These are phyloP conservation scores for Geum urbanum DNA, from an alignment of 306 rosid species.

Conservation along the genomic window DNA sequence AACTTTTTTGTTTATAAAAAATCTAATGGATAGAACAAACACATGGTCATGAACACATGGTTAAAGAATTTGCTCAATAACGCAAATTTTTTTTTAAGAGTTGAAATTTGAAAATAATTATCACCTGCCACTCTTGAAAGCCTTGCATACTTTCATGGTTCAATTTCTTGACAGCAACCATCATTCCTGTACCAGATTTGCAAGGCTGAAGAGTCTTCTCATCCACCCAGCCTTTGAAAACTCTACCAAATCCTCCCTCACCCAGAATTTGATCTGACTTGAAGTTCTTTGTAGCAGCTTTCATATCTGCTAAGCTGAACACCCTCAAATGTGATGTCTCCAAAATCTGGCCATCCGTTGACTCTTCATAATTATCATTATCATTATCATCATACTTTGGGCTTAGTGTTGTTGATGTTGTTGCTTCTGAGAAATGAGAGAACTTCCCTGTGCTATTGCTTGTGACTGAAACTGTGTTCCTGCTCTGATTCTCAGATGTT, in stretches of 20 bases:
- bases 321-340: slow-evolving; percentile 53
- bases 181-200: slow-evolving; percentile 49
- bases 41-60: background rate
- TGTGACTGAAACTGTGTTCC: slow-evolving; percentile 35
- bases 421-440: slow-evolving; percentile 57
- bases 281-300: slow-evolving; percentile 56
- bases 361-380: slow-evolving; percentile 9
- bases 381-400: slow-evolving; percentile 25
- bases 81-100: background rate
- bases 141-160: slow-evolving; percentile 74
- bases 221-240: slow-evolving; percentile 82
- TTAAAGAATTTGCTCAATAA: background rate
- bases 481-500: slow-evolving; percentile 35
- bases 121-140: slow-evolving; percentile 84
- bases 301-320: slow-evolving; percentile 59
- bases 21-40: slow-evolving; percentile 8
- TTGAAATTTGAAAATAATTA: background rate
- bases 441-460: slow-evolving; percentile 47
- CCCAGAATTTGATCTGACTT: slow-evolving; percentile 57
- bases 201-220: slow-evolving; percentile 55
- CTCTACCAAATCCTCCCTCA: slow-evolving; percentile 87
- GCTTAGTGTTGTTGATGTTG: slow-evolving; percentile 21
- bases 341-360: slow-evolving; percentile 38
- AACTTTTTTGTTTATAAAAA: background rate
- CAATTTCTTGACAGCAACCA: slow-evolving; percentile 73